phyloP scores from a whole-genome alignment of 352 stramenopile species.

The Pythium myriotylum region DNA sequence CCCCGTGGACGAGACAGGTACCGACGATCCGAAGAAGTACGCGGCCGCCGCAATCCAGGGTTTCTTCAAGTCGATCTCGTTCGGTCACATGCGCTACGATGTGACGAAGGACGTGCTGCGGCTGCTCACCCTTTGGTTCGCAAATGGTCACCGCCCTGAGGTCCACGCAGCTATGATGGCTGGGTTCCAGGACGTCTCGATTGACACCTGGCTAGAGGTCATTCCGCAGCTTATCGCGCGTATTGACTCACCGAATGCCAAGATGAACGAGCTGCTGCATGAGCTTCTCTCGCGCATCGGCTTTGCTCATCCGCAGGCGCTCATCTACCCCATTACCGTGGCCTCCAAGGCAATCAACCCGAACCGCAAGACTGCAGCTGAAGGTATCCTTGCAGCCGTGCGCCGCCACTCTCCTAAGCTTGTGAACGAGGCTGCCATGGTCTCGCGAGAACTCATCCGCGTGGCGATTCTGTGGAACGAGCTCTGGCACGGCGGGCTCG shows the following conservation, averaged over 20 bases:
- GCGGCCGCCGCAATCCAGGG: slow-evolving; percentile 95
- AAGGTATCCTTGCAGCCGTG: slow-evolving; percentile 95
- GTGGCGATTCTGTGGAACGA: slow-evolving; percentile 99
- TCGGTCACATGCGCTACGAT: slow-evolving; percentile 94
- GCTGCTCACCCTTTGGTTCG: slow-evolving; percentile 98
- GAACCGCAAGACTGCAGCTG: slow-evolving; percentile 90
- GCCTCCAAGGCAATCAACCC: slow-evolving; percentile 94
- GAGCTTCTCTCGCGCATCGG: slow-evolving; percentile 92
- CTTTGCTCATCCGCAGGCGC: slow-evolving; percentile 96
- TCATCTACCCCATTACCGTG: slow-evolving; percentile 99
- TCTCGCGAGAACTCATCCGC: slow-evolving; percentile 97
- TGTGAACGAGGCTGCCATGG: slow-evolving; percentile 97
- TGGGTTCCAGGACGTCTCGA: slow-evolving; percentile 93
- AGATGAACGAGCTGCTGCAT: slow-evolving; percentile 82
- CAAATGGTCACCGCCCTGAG: slow-evolving; percentile 93
- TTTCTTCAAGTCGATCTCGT: slow-evolving; percentile 97
- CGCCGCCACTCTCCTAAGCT: slow-evolving; percentile 94
- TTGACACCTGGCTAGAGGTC: slow-evolving; percentile 99
- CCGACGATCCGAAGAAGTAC: slow-evolving; percentile 67
- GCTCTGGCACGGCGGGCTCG: slow-evolving; percentile 97
- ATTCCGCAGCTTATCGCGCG: slow-evolving; percentile 98
- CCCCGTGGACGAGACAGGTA: slow-evolving; percentile 48
- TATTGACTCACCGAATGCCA: slow-evolving; percentile 78
- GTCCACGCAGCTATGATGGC: slow-evolving; percentile 78
- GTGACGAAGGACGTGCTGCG: slow-evolving; percentile 98